Evolutionary conservation across 2,329 filamentous ascomycete species (phyloP), one percentile per base, ranked within the genome.

Genomic region (Alternaria atra): DNA sequence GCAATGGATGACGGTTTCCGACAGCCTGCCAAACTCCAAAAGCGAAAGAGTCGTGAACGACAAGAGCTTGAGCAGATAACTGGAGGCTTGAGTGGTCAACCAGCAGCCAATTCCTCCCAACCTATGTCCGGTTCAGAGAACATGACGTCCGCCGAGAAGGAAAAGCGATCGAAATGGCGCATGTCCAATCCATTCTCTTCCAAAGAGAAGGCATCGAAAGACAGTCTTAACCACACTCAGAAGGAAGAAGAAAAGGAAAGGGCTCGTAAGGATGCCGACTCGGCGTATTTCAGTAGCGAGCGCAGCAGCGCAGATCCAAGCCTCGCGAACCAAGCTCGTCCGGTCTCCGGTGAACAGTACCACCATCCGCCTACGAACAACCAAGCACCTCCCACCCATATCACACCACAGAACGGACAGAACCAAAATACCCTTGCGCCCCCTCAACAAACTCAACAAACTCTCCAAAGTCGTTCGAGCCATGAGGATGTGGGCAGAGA

Each of bases 81-180:
- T 43, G 69, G 68, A 23, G 68, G 63, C 10, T 29, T 64, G 23
- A 61, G 47, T 50, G 65, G 65, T 27, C 68, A 66, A 20, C 48
- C 65, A 52, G 61, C 66, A 54, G 48, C 52, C 52, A 67, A 68
- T 34, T 59, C 68, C 20, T 66, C 68, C 34, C 69, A 69, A 46
- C 60, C 66, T 15, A 58, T 66, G 53, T 54, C 53, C 5, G 55
- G 64, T 46, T 58, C 69, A 8, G 67, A 69, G 39, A 69, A 61
- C 39, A 60, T 64, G 44, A 60, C 71, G 8, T 48, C 68, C 17
- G 51, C 60, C 2, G 73, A 75, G 8, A 77, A 77, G 52, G 75
- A 77, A 37, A 78, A 77, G 67, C 73, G 68, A 35, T 78, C 76
- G 8, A 77, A 75, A 65, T 78, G 73, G 69, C 73, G 73, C 17